These are phyloP conservation scores for Suillus bovinus DNA, from an alignment of 768 basidiomycete genomes.

Conservation along the genomic window DNA sequence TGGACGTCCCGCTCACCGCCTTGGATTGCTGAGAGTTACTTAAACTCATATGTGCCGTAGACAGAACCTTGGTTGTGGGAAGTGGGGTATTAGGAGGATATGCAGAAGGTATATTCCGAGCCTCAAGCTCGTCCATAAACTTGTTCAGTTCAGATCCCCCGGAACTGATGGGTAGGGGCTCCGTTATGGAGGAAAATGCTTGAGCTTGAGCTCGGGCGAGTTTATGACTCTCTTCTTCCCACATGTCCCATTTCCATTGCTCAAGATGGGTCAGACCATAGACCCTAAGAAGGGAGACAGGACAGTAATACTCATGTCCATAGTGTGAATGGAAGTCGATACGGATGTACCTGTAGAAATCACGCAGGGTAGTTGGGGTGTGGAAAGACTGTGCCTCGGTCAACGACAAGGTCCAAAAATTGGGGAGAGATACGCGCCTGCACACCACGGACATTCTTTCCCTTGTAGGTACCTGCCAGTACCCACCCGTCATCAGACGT, in stretches of 20 bases:
- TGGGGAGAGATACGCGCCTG: conserved; percentile 57
- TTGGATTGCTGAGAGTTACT: not conserved
- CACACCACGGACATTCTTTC: conserved; percentile 89
- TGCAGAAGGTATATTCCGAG: not conserved
- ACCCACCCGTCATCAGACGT: conserved; percentile 65
- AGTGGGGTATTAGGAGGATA: not conserved
- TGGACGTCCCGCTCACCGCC: not conserved
- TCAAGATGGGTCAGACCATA: conserved; percentile 97
- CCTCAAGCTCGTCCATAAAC: conserved; percentile 6
- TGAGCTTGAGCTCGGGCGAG: conserved; percentile 23
- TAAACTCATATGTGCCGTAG: not conserved
- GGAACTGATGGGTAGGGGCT: not conserved
- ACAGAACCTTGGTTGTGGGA: not conserved
- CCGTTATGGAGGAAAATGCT: not conserved
- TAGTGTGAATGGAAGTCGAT: conserved; percentile 94
- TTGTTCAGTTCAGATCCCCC: conserved; percentile 1
- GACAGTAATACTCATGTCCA: conserved; percentile 95
- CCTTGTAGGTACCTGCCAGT: conserved; percentile 73
- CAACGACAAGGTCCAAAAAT: conserved; percentile 2
- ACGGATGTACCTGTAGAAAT: conserved; percentile 92
- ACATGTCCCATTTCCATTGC: conserved; percentile 90
- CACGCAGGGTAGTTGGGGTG: conserved; percentile 65
- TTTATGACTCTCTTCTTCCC: conserved; percentile 68
- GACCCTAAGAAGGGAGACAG: conserved; percentile 87
- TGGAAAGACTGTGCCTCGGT: conserved; percentile 63